Evolutionary conservation across 441 rosid species (phyloP).

Genomic region (Eutrema salsugineum): DNA sequence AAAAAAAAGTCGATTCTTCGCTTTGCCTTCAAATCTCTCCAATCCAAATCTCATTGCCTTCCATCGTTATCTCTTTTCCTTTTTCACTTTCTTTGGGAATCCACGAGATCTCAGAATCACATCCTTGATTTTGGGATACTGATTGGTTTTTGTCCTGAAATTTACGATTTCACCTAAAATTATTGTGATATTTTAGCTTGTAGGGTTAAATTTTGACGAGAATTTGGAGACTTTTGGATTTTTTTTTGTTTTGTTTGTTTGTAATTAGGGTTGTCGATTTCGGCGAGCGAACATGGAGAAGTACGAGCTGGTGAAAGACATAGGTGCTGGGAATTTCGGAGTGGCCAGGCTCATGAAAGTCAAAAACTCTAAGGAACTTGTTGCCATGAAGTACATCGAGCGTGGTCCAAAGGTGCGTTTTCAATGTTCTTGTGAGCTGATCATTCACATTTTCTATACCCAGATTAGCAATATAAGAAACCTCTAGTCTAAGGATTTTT

Average conservation of each 20-base stretch:
- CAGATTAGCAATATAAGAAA: neutral
- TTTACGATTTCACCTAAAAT: conserved; percentile 9
- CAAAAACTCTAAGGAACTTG: conserved; percentile 66
- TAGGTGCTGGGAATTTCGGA: conserved; percentile 87
- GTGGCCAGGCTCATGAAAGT: conserved; percentile 82
- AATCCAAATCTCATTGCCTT: conserved; percentile 20
- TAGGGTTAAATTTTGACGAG: conserved; percentile 13
- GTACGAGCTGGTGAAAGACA: conserved; percentile 61
- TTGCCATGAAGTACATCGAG: conserved; percentile 90
- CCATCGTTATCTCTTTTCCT: conserved; percentile 13
- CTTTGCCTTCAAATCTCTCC: conserved; percentile 30
- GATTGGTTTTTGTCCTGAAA: neutral
- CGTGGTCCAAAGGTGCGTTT: conserved; percentile 60
- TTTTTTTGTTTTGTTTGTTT: neutral
- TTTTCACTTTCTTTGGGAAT: neutral
- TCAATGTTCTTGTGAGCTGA: neutral
- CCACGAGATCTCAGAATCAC: conserved; percentile 28
- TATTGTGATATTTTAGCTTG: neutral
- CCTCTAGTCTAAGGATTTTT: conserved; percentile 32
- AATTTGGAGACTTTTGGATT: neutral
- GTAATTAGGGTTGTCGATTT: conserved; percentile 17
- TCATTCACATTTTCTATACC: neutral
- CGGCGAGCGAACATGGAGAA: conserved; percentile 35
- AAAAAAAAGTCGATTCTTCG: conserved; percentile 15
- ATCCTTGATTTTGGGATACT: conserved; percentile 23